These are phyloP conservation scores for Scedosporium dehoogii DNA, from an alignment of 2,329 filamentous ascomycete species.

Conservation along the genomic window DNA sequence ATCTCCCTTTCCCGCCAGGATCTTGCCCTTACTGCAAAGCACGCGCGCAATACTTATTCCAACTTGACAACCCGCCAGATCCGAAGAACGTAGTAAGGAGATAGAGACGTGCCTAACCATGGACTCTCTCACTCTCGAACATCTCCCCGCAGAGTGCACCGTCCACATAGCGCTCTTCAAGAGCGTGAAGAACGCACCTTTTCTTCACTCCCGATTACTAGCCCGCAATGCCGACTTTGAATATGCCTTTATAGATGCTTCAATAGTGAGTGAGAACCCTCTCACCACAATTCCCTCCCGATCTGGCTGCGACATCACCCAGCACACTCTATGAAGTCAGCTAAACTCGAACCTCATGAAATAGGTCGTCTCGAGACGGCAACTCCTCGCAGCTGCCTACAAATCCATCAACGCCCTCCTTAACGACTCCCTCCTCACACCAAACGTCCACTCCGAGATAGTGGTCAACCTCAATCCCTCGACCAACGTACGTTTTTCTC, in stretches of 20 bases:
- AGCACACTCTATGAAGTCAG: too few species aligned
- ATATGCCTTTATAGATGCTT: conserved; percentile 88
- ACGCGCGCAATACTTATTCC: background rate
- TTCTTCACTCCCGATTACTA: conserved; percentile 76
- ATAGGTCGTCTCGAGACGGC: conserved; percentile 60
- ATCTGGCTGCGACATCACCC: background rate
- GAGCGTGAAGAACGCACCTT: conserved; percentile 65
- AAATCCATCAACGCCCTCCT: conserved; percentile 61
- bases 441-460: conserved; percentile 82
- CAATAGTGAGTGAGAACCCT: conserved; percentile 44
- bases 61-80: background rate
- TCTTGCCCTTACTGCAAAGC: background rate
- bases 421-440: conserved; percentile 57
- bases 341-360: background rate
- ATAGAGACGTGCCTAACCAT: conserved; percentile 22
- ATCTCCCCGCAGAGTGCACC: conserved; percentile 57
- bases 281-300: background rate
- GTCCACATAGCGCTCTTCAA: conserved; percentile 69
- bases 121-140: conserved; percentile 63
- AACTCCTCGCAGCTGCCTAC: conserved; percentile 67
- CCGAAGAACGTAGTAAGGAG: background rate
- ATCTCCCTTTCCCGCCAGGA: too few species aligned
- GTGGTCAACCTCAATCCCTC: conserved; percentile 72
- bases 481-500: conserved; percentile 54
- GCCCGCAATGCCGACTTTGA: conserved; percentile 76